Evolutionary conservation across 345 rosid genomes (phyloP), one percentile per base, ranked within the genome.

Genomic region (Gynandropsis gynandra): DNA sequence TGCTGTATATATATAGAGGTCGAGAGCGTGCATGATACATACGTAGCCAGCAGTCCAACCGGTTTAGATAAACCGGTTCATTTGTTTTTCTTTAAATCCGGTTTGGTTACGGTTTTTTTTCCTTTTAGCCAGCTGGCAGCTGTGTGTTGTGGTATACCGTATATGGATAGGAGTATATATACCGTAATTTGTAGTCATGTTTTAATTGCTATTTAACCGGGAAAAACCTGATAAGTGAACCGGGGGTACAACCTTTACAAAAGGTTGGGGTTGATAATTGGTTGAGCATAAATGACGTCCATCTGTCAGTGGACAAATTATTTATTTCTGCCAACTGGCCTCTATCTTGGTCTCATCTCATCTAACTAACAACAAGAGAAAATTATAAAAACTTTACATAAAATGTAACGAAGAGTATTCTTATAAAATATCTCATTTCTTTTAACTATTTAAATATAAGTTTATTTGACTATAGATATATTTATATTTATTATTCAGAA

Each of bases 271-370:
- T 21, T 5, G 0, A 11, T 24, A 39, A 61, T 36, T 42, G 47
- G 66, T 49, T 54, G 61, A 35, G 71, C 77, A 61, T 82, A 74
- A 82, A 85, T 82, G 90, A 78, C 56, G n/a, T 63, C 59, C 71
- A 76, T 51, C 80, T 66, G 78, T 35, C 70, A 40, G 45, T 52
- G 73, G 68, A 69, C 72, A 54, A 50, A 36, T 37, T 32, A 80
- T 80, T 82, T 73, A 82, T 71, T 70, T 53, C 65, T 52, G 29
- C 78, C 80, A 76, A 74, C 85, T 67, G 74, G 58, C 76, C 64
- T 36, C 35, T 17, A 32, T 47, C 9, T 45, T 57, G 54, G 37
- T 56, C 52, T 34, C n/a, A n/a, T n/a, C n/a, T n/a, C 56, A 56
- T 60, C 66, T 52, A 59, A 54, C 61, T n/a, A n/a, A n/a, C n/a